Evolutionary conservation across 805 yeast genomes (phyloP).

Genomic region (Pichia ethanolica): DNA sequence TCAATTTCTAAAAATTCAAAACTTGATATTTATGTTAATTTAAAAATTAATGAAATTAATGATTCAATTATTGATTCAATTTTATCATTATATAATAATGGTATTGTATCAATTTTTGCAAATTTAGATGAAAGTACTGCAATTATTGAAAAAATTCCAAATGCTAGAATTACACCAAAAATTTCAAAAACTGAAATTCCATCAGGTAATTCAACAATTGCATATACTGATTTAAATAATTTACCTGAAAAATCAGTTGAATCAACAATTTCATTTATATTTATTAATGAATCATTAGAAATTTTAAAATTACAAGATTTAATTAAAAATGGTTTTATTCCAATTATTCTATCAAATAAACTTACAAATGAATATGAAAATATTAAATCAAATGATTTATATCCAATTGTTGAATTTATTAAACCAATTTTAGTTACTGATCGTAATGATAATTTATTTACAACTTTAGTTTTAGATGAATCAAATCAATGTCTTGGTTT

Average conservation of each 20-base stretch:
- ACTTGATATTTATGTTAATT: constrained; percentile 18
- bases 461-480: constrained; percentile 72
- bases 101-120: constrained; percentile 23
- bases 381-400: constrained; percentile 25
- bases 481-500: constrained; percentile 75
- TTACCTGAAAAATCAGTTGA: constrained; percentile 2
- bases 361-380: constrained; percentile 30
- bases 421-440: constrained; percentile 60
- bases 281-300: neutral
- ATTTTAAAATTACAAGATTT: neutral
- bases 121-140: constrained; percentile 11
- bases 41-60: constrained; percentile 9
- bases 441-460: constrained; percentile 75
- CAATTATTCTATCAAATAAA: constrained; percentile 24
- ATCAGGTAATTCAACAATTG: constrained; percentile 12
- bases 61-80: constrained; percentile 18
- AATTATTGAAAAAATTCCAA: constrained; percentile 26
- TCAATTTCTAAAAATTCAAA: constrained; percentile 10
- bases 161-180: constrained; percentile 27
- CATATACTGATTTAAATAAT: neutral
- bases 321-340: constrained; percentile 27
- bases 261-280: constrained; percentile 2
- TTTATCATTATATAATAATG: constrained; percentile 25
- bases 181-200: constrained; percentile 8
- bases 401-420: constrained; percentile 32